Percentiles rank a stretch among this genome's conserved stretches.
Evolutionary conservation across 2,329 filamentous ascomycete genomes (phyloP).

Genomic region (Magnaporthales sp.): DNA sequence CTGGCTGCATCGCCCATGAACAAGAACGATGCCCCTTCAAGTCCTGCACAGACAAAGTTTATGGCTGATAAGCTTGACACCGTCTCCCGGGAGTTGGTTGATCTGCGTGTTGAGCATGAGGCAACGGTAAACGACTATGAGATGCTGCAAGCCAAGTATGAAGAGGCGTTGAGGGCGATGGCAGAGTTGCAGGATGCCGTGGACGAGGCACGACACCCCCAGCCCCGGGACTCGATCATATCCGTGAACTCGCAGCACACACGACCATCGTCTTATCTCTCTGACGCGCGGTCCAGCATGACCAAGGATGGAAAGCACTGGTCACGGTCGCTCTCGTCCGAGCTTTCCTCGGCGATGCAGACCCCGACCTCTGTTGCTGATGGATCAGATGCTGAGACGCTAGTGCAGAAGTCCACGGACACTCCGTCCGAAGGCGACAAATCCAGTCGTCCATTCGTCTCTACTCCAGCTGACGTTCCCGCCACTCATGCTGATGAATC

Average conservation of each 20-base stretch:
- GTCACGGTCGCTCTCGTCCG: constrained; percentile 85
- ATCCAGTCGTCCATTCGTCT: background rate
- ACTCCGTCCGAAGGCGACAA: background rate
- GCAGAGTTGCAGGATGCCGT: constrained; percentile 78
- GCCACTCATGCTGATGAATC: background rate
- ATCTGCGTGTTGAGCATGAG: constrained; percentile 86
- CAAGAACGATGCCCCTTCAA: constrained; percentile 39
- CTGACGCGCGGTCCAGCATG: constrained; percentile 59
- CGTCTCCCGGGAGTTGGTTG: constrained; percentile 84
- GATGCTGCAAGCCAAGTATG: constrained; percentile 77
- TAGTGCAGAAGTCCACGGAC: constrained; percentile 32
- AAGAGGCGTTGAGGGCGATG: constrained; percentile 74
- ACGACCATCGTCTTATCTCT: constrained; percentile 77
- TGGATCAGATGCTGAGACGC: constrained; percentile 50
- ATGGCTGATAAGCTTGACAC: constrained; percentile 88
- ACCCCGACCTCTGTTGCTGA: constrained; percentile 55
- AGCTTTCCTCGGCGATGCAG: constrained; percentile 81
- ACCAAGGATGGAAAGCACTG: constrained; percentile 57
- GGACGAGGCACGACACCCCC: constrained; percentile 66
- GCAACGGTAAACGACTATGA: constrained; percentile 73
- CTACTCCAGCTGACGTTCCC: background rate
- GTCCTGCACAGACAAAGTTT: constrained; percentile 72
- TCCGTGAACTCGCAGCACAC: constrained; percentile 43
- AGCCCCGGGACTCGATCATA: constrained; percentile 45
- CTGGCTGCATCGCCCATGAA: constrained; percentile 8